Evolutionary conservation across 2,329 filamentous ascomycete genomes (phyloP), one percentile per base, ranked within the genome.

Genomic region (Microdochium trichocladiopsis): DNA sequence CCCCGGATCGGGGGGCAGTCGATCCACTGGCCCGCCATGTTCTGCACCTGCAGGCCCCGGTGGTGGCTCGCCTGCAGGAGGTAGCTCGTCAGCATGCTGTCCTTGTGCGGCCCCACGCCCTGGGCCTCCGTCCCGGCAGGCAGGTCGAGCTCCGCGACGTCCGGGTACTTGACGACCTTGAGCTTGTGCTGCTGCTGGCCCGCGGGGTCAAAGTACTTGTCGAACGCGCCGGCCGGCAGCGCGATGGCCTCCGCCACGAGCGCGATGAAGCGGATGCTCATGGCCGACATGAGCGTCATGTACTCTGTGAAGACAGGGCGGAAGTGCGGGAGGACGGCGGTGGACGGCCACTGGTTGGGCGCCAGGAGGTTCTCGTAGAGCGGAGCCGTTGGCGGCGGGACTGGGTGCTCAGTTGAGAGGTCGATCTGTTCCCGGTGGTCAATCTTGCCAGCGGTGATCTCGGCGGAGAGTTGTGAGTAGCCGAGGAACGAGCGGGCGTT

Each of bases 401-500:
- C 49, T 0, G 84, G 74, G 60, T 94, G 88, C 50, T 89, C 84
- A 0, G 90, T 95, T 0, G 88, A 90, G 50, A 95, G 79, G 67
- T 95, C 90, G 56, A 95, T 86, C 66, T 95, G 90, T 67, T 95
- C 90, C 50, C 90, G 79, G 73, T 91, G 87, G 69, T 95, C 90
- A 60, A 82, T 78, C 49, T 80, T 79, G 58, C 86, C 83, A 21
- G 88, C 88, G 4, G 90, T 95, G 61, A 86, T 78, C 64, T 87
- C 84, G 56, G 83, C 82, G 3, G 80, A 79, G 51, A 87, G 78
- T 23, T 75, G 77, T 25, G 83, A 85, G 69, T 87, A 87, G 53
- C 85, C 85, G 18, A 90, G 74, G 68, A 90, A 90, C 9, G 84
- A 87, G 3, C 81, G 77, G 2, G 83, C 83, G 59, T 87, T 87